These are phyloP conservation scores for Mesostigma viride DNA, from an alignment of 139 green algal genomes.

Conservation along the genomic window DNA sequence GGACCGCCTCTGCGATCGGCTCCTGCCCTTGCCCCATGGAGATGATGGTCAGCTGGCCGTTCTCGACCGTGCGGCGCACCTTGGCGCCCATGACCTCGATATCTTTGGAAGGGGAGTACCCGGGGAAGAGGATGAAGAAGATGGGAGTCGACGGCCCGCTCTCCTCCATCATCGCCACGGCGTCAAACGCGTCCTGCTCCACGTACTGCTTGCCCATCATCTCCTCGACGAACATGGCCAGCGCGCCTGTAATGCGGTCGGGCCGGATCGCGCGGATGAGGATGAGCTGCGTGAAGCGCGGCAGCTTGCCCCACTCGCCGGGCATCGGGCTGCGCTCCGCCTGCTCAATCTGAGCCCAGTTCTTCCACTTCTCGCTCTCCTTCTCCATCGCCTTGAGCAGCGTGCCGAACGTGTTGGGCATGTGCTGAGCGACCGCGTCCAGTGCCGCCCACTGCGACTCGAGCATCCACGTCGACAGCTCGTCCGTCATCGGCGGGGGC, in stretches of 20 bases:
- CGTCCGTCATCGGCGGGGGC: constrained; percentile 53
- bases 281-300: constrained; percentile 63
- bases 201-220: constrained; percentile 61
- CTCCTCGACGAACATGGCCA: constrained; percentile 64
- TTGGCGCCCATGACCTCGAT: constrained; percentile 69
- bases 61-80: constrained; percentile 35
- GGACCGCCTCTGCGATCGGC: constrained; percentile 63
- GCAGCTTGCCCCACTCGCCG: constrained; percentile 80
- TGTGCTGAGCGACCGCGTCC: constrained; percentile 45
- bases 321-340: constrained; percentile 76
- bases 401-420: constrained; percentile 63
- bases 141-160: constrained; percentile 39
- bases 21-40: constrained; percentile 78
- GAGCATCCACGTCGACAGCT: constrained; percentile 52
- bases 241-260: constrained; percentile 70
- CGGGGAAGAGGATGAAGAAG: constrained; percentile 80
- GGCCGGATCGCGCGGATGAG: constrained; percentile 69
- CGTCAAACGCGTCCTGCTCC: constrained; percentile 51
- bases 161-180: constrained; percentile 39
- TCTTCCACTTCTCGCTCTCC: constrained; percentile 68
- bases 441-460: constrained; percentile 64
- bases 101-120: constrained; percentile 55
- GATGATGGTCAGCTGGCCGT: constrained; percentile 6
- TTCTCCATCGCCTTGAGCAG: constrained; percentile 75
- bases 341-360: constrained; percentile 78